phyloP scores from a whole-genome alignment of 2,329 filamentous ascomycete species.

The Exophiala viscosa region DNA sequence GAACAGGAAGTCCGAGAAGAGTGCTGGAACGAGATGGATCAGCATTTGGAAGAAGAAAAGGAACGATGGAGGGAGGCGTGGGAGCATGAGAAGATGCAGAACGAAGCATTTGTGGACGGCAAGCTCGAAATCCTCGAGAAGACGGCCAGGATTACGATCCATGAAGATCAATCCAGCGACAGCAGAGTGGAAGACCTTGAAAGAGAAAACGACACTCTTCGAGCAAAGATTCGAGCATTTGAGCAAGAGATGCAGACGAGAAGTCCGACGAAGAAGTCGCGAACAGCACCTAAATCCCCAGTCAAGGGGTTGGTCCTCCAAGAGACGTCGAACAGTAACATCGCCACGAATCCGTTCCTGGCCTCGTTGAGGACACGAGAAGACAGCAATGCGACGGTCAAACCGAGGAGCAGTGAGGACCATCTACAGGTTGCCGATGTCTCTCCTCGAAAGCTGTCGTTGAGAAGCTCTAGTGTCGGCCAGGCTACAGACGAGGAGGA shows the following conservation, averaged over 20 bases:
- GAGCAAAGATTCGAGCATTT: conserved; percentile 61
- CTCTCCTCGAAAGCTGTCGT: conserved; percentile 25
- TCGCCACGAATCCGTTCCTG: conserved; percentile 25
- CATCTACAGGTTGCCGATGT: conserved; percentile 19
- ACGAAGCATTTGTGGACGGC: conserved; percentile 79
- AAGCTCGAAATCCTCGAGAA: conserved; percentile 72
- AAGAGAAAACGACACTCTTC: conserved; percentile 66
- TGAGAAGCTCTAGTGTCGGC: conserved; percentile 22
- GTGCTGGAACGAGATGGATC: conserved; percentile 81
- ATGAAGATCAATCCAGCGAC: conserved; percentile 55
- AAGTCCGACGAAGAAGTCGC: conserved; percentile 59
- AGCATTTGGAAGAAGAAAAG: conserved; percentile 68
- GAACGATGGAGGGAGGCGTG: conserved; percentile 75
- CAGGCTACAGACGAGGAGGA: conserved; percentile 15
- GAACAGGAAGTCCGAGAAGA: conserved; percentile 87
- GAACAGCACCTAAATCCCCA: conserved; percentile 17
- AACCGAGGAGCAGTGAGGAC: conserved; percentile 13
- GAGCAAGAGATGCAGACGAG: conserved; percentile 62
- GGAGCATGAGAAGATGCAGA: conserved; percentile 61
- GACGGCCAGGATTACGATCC: conserved; percentile 38
- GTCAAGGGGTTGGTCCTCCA: conserved; percentile 22
- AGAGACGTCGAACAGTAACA: conserved; percentile 23
- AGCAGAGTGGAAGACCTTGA: conserved; percentile 58
- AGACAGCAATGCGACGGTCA: conserved; percentile 20
- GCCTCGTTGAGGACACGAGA: conserved; percentile 16